Conservation (phyloP, 192 early-diverging fungal genomes). For the Allomyces macrogynus region DNA sequence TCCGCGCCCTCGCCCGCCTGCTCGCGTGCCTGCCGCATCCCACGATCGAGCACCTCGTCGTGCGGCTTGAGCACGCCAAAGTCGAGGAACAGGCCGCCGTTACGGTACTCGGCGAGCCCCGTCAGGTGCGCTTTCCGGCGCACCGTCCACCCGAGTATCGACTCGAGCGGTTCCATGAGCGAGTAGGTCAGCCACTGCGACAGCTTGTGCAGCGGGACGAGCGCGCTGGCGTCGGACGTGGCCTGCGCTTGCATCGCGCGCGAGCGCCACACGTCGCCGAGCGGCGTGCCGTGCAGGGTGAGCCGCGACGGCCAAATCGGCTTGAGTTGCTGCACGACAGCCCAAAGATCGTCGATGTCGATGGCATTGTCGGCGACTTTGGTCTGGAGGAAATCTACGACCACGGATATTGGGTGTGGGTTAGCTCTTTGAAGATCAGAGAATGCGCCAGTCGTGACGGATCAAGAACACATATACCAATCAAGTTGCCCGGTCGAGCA, state of each 20-base stretch:
- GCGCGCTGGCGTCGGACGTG: conserved; percentile 14
- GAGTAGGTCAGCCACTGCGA: conserved; percentile 94
- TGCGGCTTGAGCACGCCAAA: conserved; percentile 52
- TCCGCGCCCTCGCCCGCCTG: conserved; percentile 13
- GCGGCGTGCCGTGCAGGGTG: conserved; percentile 50
- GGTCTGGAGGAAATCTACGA: conserved; percentile 39
- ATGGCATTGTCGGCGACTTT: conserved; percentile 22
- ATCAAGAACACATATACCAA: conserved; percentile 17
- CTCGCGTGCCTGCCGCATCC: conserved; percentile 25
- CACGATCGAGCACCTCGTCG: conserved; percentile 26
- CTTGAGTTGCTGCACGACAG: conserved; percentile 48
- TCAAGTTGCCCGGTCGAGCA: conserved; percentile 59
- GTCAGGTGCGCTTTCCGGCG: conserved; percentile 48
- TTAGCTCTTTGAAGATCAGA: background rate
- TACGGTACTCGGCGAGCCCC: conserved; percentile 67
- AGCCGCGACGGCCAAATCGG: conserved; percentile 75
- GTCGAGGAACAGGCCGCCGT: conserved; percentile 77
- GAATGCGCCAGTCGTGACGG: background rate
- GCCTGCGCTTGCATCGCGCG: conserved; percentile 16
- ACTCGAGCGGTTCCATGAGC: conserved; percentile 55
- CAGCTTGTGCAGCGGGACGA: conserved; percentile 78
- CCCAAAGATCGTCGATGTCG: conserved; percentile 54
- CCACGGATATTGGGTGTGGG: conserved; percentile 19
- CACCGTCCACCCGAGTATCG: conserved; percentile 22
- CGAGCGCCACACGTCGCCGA: conserved; percentile 86